Base-by-base conservation (phyloP, 768 basidiomycete species). In the Trametes sanguinea region DNA sequence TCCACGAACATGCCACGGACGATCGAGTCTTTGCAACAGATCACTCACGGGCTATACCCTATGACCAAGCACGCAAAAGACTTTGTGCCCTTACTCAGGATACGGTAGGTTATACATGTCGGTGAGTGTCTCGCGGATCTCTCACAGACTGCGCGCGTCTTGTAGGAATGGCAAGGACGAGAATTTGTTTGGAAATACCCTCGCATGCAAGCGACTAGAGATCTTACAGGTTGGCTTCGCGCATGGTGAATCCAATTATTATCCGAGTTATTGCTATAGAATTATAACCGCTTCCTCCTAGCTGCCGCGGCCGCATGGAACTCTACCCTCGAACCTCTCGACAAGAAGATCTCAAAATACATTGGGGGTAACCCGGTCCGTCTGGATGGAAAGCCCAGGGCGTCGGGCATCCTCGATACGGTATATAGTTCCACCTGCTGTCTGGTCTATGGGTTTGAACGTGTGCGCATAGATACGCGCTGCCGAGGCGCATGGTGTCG, bases 1-100 rank as follows among this genome's bases (percentile, higher is more conserved):
- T 88, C 84, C 14, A 94, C 92, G 2, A 88, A 90, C 68, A 84
- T 94, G 72, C 83, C 90, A 0, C 80, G 92, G 37, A 92, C 90
- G 5, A 85, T 87, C 14, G 89, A 92, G 66, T 86, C 86, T 0
- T 73, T 92, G 16, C 86, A 89, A 65, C 85, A 93, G 64, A 77
- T 92, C 39, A 76, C 89, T n/a, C 80, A 85, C 52, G 90, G 90
- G 1, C 71, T 94, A 50, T 93, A 91, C 67, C 88, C 88, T 1
- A 73, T 75, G 6, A 63, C 73, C 4, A 83, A 83, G 68, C 85
- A 82, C 64, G 73, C 72, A 7, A 66, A 74, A 13, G 71, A 72
- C n/a, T 75, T 78, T 11, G 63, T 79, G 14, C 87, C 88, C 11
- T 71, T 78, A 0, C 73, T 89, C 37, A 71, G 84, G 37, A 73